A percentile compares a stretch with the other conserved stretches of the same genome.
Evolutionary conservation across 257 asterid genomes (phyloP).

Genomic region (Solanum peruvianum): DNA sequence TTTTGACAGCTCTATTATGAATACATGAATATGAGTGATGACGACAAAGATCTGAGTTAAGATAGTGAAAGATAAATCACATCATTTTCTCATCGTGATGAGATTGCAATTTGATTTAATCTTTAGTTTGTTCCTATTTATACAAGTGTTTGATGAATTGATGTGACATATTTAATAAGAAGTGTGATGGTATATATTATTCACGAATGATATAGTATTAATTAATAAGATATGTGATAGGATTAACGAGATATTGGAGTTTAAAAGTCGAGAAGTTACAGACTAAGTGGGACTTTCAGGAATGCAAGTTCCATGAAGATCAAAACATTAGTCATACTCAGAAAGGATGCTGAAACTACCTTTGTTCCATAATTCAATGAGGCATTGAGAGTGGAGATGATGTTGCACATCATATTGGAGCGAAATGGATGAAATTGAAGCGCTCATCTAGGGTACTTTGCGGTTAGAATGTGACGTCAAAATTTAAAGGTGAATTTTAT

Average conservation of each 20-base stretch:
- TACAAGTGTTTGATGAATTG: neutral
- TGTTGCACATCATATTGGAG: neutral
- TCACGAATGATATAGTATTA: neutral
- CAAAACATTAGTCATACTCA: too few species aligned
- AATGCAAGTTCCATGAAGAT: neutral
- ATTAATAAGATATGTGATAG: rapidly evolving
- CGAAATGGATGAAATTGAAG: neutral
- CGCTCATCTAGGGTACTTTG: neutral
- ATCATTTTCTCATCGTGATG: neutral
- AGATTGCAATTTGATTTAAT: neutral
- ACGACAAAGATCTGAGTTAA: neutral
- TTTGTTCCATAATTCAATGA: neutral
- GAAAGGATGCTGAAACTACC: neutral
- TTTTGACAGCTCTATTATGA: too few species aligned
- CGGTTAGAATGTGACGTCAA: neutral
- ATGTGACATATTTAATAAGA: neutral
- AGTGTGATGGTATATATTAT: neutral
- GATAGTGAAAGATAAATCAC: neutral
- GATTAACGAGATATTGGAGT: rapidly evolving
- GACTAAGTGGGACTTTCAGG: neutral
- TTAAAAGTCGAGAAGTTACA: rapidly evolving
- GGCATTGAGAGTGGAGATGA: neutral
- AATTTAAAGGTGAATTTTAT: neutral
- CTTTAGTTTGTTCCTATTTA: neutral
- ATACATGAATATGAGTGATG: neutral